phyloP scores from a whole-genome alignment of 495 filamentous ascomycete genomes.

The Aspergillus coremiiformis region DNA sequence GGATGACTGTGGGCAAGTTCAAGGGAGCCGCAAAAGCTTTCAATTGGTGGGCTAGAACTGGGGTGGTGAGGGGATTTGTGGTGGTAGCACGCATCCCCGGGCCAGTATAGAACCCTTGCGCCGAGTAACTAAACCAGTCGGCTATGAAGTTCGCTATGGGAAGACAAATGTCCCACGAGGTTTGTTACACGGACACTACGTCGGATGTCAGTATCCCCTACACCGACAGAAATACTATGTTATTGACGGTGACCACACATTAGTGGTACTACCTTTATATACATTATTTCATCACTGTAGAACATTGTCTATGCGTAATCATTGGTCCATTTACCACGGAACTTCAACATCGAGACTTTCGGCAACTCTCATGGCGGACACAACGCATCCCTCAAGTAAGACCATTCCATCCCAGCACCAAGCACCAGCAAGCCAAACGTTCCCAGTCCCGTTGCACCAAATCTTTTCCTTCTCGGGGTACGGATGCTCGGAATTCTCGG shows the following conservation, averaged over 20 bases:
- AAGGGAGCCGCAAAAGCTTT: slow-evolving; percentile 30
- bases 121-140: not conserved
- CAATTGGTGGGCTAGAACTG: slow-evolving; percentile 39
- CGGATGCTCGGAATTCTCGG: not conserved
- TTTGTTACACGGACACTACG: not conserved
- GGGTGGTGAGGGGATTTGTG: slow-evolving; percentile 36
- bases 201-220: not conserved
- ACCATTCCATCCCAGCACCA: slow-evolving; percentile 65
- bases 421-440: slow-evolving; percentile 46
- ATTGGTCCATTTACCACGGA: slow-evolving; percentile 22
- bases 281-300: not conserved
- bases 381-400: slow-evolving; percentile 50
- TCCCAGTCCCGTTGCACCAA: slow-evolving; percentile 45
- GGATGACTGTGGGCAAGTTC: slow-evolving; percentile 34
- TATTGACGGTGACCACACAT: not conserved
- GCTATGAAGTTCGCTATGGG: not conserved
- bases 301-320: not conserved
- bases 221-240: not conserved
- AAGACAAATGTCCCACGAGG: not conserved
- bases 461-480: not conserved
- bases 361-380: slow-evolving; percentile 47
- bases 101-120: not conserved
- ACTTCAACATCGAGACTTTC: slow-evolving; percentile 40
- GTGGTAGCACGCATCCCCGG: slow-evolving; percentile 28
- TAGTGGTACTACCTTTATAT: not conserved